Evolutionary conservation across 2,329 filamentous ascomycete species (phyloP), one percentile per base, ranked within the genome.

Genomic region (Neofusicoccum sp.): DNA sequence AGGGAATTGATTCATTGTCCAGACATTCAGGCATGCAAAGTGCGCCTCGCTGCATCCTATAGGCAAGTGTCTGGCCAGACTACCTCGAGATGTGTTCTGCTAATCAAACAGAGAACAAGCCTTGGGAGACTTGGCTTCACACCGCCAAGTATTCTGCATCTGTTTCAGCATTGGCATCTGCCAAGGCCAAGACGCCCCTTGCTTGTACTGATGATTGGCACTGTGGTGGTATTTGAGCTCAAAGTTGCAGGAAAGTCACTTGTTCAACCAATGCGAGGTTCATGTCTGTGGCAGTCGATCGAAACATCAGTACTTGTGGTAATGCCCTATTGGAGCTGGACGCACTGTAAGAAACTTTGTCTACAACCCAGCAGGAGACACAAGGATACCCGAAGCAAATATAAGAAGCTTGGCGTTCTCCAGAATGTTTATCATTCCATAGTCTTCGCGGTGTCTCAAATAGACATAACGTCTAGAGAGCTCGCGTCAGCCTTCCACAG

Each of bases 341-440:
- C 24, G 30, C 11, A 30, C n/a, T 3, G 43, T 45, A 48, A 33
- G 45, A 33, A 5, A 20, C 11, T 14, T 7, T 9, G 6, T 26
- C 14, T 3, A 33, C 14, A 20, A 33, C 45, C 9, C n/a, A 16
- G 3, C 12, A 14, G 34, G 45, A 31, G n/a, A 47, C 24, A 14
- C 7, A 28, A 11, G 8, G n/a, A 9, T n/a, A 40, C 8, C 26
- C 5, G 4, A 28, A 14, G 12, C 26, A 8, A 12, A n/a, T n/a
- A 2, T 16, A 12, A 8, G 9, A 20, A 54, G 3, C 24, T 20
- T 24, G 34, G 51, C 28, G 9, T 33, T 54, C 12, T 30, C 12
- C 5, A 24, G 14, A n/a, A 43, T 56, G 51, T 56, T 56, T 43
- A 31, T 33, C 51, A 56, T 56, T 56, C 51, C 38, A 26, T n/a